Evolutionary conservation across 192 early-diverging fungal genomes (phyloP), one percentile per base, ranked within the genome.

Genomic region (Lobosporangium transversale): DNA sequence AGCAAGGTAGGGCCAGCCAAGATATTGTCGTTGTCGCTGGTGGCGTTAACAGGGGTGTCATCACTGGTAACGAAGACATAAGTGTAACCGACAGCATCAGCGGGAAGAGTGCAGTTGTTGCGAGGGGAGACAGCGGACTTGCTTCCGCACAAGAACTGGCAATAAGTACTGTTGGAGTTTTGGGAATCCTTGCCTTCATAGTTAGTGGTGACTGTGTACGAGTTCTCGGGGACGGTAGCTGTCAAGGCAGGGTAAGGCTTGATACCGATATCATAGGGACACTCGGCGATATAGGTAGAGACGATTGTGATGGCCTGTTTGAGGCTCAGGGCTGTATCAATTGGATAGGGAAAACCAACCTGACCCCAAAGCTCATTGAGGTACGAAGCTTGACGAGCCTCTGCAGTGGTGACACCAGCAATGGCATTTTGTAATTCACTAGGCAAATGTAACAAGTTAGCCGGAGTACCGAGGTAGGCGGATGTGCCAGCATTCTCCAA

Each of bases 401-500:
- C 62, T n/a, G 64, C 61, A 2, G 69, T 47, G 24, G 31, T 11
- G 40, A 73, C 64, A 0, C 27, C 14, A 14, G 54, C 55, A 17
- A 31, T 42, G 10, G 40, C 23, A 6, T 60, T 64, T 35, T 36
- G 36, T 36, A 53, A 23, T n/a, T 58, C 14, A 24, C 55, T 55
- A 4, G 20, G 27, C n/a, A n/a, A n/a, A n/a, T n/a, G n/a, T n/a
- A n/a, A n/a, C 0, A 64, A 29, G 27, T 42, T 24, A 1, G 54
- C 23, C 4, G 42, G 54, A 8, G 75, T 83, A 14, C 87, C 86
- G 32, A 62, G 48, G 73, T 89, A 89, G 27, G 87, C 87, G 2
- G 60, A 64, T 30, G 80, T 80, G 53, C 85, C 87, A 2, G 78
- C 82, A 6, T 62, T 69, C 60, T 89, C 85, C 14, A 89, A 61